Percentiles rank a stretch among this genome's conserved stretches.
phyloP scores from a whole-genome alignment of 2,329 filamentous ascomycete genomes.

The Aureobasidium sp. region DNA sequence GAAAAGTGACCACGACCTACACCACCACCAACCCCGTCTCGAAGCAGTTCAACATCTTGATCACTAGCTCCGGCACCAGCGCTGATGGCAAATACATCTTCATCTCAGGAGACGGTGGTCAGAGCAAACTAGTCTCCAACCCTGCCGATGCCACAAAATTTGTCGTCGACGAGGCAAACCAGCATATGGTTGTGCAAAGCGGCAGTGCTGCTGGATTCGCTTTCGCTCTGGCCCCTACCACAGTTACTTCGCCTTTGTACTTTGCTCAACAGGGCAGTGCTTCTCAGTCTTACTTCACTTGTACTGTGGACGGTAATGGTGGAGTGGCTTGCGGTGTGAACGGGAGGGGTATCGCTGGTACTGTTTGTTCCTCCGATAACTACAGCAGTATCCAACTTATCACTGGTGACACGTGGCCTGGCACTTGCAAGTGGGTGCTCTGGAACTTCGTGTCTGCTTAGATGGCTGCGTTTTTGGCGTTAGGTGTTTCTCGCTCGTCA shows the following conservation, averaged over 20 bases:
- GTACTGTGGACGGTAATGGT: not conserved
- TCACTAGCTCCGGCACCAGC: not conserved
- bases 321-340: not conserved
- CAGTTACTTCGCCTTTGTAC: not conserved
- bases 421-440: not conserved
- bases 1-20: constrained; percentile 11
- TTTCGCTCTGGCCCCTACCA: not conserved
- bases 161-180: not conserved
- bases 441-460: not conserved
- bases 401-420: not conserved
- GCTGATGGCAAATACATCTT: not conserved
- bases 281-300: not conserved
- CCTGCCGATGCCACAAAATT: not conserved
- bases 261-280: not conserved
- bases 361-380: not conserved
- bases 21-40: not conserved
- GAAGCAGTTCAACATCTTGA: not conserved
- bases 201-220: not conserved
- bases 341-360: not conserved
- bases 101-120: not conserved
- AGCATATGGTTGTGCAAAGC: not conserved
- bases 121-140: not conserved
- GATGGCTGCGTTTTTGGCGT: too few relatives aligned
- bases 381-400: not conserved
- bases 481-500: too few relatives aligned